Conservation (phyloP, 2,329 filamentous ascomycete species). For the Pseudogymnoascus sp. region DNA sequence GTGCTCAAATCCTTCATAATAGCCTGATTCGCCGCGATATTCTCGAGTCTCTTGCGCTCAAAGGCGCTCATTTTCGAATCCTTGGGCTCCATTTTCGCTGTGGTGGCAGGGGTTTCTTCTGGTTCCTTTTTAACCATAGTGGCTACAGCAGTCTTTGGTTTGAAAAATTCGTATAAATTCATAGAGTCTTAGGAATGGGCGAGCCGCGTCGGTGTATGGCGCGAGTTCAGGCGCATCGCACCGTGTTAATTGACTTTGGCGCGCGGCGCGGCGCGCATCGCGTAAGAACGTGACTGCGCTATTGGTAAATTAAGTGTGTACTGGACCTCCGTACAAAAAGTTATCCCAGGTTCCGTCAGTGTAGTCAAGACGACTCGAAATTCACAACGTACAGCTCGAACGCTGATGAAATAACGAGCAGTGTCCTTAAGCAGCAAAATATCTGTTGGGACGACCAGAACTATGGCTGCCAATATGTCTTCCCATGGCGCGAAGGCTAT, state of each 20-base stretch:
- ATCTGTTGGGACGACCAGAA: background rate
- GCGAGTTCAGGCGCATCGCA: background rate
- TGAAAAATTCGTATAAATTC: background rate
- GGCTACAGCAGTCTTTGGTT: background rate
- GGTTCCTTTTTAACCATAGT: background rate
- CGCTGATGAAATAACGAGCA: background rate
- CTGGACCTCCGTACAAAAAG: slow-evolving; percentile 4
- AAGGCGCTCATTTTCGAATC: slow-evolving; percentile 67
- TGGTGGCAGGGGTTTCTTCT: slow-evolving; percentile 21
- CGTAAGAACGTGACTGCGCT: slow-evolving; percentile 3
- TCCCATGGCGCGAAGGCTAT: slow-evolving; percentile 12
- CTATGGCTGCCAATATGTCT: slow-evolving; percentile 13
- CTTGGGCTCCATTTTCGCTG: slow-evolving; percentile 38
- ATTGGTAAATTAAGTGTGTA: background rate
- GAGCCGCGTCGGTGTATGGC: background rate
- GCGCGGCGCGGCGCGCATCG: background rate
- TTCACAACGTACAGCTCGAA: background rate
- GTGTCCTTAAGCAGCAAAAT: background rate
- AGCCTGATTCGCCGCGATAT: slow-evolving; percentile 79
- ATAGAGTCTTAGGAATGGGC: background rate
- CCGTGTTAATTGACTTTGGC: background rate
- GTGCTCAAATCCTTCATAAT: slow-evolving; percentile 70
- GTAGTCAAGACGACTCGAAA: background rate
- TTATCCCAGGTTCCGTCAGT: background rate
- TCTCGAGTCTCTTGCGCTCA: slow-evolving; percentile 75